Conservation (phyloP, 2,329 filamentous ascomycete species). For the Stachybotrys elegans region DNA sequence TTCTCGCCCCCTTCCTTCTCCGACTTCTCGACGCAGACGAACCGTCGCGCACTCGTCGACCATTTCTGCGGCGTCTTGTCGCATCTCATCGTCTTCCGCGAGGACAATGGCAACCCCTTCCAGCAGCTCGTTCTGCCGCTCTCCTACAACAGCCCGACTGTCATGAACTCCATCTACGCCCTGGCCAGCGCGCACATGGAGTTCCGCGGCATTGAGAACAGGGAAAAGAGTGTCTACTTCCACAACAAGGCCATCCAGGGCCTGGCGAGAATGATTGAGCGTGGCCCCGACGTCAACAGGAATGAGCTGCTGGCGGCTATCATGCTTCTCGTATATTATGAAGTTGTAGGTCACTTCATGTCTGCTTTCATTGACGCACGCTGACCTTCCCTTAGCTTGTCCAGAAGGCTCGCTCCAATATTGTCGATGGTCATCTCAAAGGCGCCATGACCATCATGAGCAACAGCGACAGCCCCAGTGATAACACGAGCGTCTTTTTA, state of each 20-base stretch:
- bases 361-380: background rate
- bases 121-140: constrained; percentile 59
- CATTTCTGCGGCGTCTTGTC: constrained; percentile 61
- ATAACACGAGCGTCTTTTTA: constrained; percentile 51
- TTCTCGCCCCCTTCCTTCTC: constrained; percentile 48
- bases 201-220: constrained; percentile 49
- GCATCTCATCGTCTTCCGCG: constrained; percentile 60
- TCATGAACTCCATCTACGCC: constrained; percentile 82
- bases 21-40: constrained; percentile 51
- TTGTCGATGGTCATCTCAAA: constrained; percentile 56
- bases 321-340: constrained; percentile 58
- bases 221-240: constrained; percentile 53
- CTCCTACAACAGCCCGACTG: constrained; percentile 46
- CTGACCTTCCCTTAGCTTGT: constrained; percentile 43
- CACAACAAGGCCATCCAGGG: constrained; percentile 56
- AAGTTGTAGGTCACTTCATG: constrained; percentile 47
- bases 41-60: constrained; percentile 51
- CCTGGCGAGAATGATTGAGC: constrained; percentile 51
- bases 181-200: constrained; percentile 80
- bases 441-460: constrained; percentile 59
- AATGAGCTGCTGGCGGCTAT: constrained; percentile 58
- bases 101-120: constrained; percentile 59
- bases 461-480: constrained; percentile 36
- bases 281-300: constrained; percentile 41
- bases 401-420: constrained; percentile 53